A percentile compares a stretch with the other conserved stretches of the same genome.
Evolutionary conservation across 495 filamentous ascomycete species (phyloP).

Genomic region (Penicillium macrosclerotiorum): DNA sequence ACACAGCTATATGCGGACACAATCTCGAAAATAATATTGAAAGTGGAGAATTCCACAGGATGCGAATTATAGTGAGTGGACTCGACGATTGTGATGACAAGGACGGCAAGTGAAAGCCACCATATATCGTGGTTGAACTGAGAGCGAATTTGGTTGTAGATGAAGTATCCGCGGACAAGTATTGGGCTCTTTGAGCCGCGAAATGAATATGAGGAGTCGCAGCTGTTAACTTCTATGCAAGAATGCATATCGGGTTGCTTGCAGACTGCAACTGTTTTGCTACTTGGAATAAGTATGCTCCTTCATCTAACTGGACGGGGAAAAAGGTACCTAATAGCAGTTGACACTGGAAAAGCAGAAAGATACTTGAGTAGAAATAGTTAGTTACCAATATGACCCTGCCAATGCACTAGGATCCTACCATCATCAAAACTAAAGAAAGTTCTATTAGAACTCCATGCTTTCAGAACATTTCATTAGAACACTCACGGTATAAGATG

Average conservation of each 20-base stretch:
- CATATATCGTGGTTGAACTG: slow-evolving; percentile 85
- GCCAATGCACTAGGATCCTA: too few species aligned
- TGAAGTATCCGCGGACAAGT: slow-evolving; percentile 43
- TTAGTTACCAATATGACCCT: slow-evolving; percentile 12
- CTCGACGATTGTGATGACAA: slow-evolving; percentile 72
- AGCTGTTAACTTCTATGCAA: neutral
- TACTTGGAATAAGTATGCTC: slow-evolving; percentile 4
- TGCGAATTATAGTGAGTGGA: slow-evolving; percentile 60
- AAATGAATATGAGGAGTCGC: neutral
- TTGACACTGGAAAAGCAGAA: slow-evolving; percentile 51
- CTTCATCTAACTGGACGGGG: neutral
- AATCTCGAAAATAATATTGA: slow-evolving; percentile 83
- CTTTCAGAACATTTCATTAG: neutral
- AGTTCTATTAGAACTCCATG: slow-evolving; percentile 14
- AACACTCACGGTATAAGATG: slow-evolving; percentile 57
- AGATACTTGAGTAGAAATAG: slow-evolving; percentile 49
- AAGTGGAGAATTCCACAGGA: slow-evolving; percentile 71
- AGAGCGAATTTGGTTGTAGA: slow-evolving; percentile 62
- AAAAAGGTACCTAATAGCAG: slow-evolving; percentile 46
- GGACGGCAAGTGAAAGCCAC: slow-evolving; percentile 72
- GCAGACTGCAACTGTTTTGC: slow-evolving; percentile 64
- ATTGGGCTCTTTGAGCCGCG: slow-evolving; percentile 4
- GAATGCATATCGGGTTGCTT: slow-evolving; percentile 34
- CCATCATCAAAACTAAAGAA: slow-evolving; percentile 70
- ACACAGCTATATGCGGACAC: slow-evolving; percentile 86